Percentiles rank a stretch among this genome's conserved stretches.
These are phyloP conservation scores for Ascosphaera apis DNA, from an alignment of 2,329 filamentous ascomycete genomes.

Conservation along the genomic window DNA sequence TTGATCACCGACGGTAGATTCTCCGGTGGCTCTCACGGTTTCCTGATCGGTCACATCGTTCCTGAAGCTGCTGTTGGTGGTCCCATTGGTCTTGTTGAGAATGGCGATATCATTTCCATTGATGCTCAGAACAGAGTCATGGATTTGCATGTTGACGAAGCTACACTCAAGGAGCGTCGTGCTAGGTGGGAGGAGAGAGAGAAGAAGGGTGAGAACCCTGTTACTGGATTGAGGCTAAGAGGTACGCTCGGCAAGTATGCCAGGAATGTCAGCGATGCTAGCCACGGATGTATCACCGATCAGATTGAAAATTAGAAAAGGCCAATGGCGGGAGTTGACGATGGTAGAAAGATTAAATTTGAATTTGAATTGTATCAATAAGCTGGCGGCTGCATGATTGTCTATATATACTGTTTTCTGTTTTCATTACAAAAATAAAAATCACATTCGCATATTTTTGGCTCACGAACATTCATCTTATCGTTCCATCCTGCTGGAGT, in stretches of 20 bases:
- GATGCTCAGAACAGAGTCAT: conserved; percentile 39
- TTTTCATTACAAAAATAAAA: background rate
- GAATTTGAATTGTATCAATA: background rate
- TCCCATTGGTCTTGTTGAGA: conserved; percentile 57
- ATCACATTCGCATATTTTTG: too few species aligned
- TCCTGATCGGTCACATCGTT: conserved; percentile 33
- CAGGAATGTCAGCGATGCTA: conserved; percentile 22
- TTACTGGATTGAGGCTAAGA: conserved; percentile 33
- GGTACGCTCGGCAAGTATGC: conserved; percentile 54
- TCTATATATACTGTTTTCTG: background rate
- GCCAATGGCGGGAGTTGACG: too few species aligned
- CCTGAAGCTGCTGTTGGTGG: conserved; percentile 79
- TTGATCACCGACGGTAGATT: conserved; percentile 61
- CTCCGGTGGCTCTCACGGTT: conserved; percentile 38
- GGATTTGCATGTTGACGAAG: conserved; percentile 18
- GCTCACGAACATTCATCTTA: too few species aligned
- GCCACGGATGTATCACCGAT: conserved; percentile 26
- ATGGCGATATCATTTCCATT: conserved; percentile 70
- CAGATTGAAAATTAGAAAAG: conserved; percentile 6
- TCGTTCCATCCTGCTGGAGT: too few species aligned
- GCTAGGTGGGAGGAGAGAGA: conserved; percentile 33
- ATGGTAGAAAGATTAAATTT: too few species aligned
- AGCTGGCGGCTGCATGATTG: background rate
- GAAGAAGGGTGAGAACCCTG: conserved; percentile 15
- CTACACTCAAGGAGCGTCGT: conserved; percentile 36